Percentiles rank a stretch among this genome's conserved stretches.
Evolutionary conservation across 1,284 basidiomycete species (phyloP).

Genomic region (Rhodotorula sp.): DNA sequence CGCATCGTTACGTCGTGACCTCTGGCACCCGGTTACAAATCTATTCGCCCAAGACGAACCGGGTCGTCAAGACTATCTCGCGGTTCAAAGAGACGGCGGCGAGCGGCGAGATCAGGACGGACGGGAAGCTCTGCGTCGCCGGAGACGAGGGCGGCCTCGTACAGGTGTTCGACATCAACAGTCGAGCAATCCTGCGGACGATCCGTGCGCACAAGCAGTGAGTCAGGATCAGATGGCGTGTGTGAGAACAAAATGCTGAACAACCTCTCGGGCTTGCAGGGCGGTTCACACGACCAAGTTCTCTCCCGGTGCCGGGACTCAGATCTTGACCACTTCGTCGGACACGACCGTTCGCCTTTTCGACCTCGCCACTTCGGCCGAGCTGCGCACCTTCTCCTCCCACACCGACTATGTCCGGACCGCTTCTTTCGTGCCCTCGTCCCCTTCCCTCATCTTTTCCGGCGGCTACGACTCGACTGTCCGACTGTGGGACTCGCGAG

Average conservation of each 20-base stretch:
- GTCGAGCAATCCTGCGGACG: constrained; percentile 87
- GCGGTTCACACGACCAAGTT: constrained; percentile 94
- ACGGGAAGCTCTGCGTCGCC: constrained; percentile 92
- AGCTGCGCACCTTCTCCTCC: constrained; percentile 71
- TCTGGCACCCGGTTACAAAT: constrained; percentile 92
- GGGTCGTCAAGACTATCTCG: constrained; percentile 92
- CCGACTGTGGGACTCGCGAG: constrained; percentile 79
- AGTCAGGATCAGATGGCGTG: constrained; percentile 36
- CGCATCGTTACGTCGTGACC: constrained; percentile 92
- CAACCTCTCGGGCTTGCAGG: constrained; percentile 43
- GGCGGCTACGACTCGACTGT: constrained; percentile 94
- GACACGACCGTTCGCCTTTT: constrained; percentile 91
- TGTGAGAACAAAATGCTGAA: neutral
- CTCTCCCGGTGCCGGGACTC: constrained; percentile 57
- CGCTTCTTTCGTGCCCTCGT: constrained; percentile 76
- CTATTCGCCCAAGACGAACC: constrained; percentile 91
- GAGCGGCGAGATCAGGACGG: constrained; percentile 78
- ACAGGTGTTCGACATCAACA: constrained; percentile 94
- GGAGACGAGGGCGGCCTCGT: constrained; percentile 92
- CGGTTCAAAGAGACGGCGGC: constrained; percentile 95
- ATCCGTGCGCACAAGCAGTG: constrained; percentile 86
- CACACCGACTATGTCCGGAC: constrained; percentile 96
- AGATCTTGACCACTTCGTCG: constrained; percentile 90
- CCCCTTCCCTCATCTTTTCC: constrained; percentile 80
- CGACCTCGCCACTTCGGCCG: constrained; percentile 88